Conservation (phyloP, 2,329 filamentous ascomycete species). For the Aspergillus sojae region DNA sequence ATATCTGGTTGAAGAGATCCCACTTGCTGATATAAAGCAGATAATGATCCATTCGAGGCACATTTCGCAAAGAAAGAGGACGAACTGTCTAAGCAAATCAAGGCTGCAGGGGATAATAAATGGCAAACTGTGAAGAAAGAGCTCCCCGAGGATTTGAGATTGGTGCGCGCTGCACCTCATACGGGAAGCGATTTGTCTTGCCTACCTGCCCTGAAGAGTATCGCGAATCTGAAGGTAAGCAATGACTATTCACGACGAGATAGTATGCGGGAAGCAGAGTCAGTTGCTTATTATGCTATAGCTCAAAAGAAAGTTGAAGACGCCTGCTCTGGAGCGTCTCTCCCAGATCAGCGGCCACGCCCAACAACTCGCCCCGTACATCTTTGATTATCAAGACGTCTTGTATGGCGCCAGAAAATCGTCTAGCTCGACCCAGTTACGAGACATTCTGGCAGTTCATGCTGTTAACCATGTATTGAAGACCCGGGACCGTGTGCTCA, state of each 20-base stretch:
- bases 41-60: conserved; percentile 73
- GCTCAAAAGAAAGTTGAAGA: conserved; percentile 71
- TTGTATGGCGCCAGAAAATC: conserved; percentile 73
- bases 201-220: conserved; percentile 34
- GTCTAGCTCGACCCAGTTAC: conserved; percentile 68
- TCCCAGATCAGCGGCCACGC: conserved; percentile 64
- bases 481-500: conserved; percentile 86
- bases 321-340: conserved; percentile 57
- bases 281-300: conserved; percentile 53
- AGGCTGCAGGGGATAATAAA: conserved; percentile 50
- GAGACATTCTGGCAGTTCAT: conserved; percentile 77
- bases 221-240: conserved; percentile 40
- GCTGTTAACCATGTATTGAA: conserved; percentile 91
- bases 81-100: conserved; percentile 55
- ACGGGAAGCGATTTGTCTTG: conserved; percentile 27
- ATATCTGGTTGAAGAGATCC: background rate
- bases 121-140: conserved; percentile 51
- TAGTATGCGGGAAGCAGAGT: background rate
- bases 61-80: conserved; percentile 75
- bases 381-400: conserved; percentile 83
- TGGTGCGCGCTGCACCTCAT: conserved; percentile 35
- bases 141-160: conserved; percentile 32
- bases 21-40: conserved; percentile 52
- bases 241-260: background rate
- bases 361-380: conserved; percentile 66